These are phyloP conservation scores for Ascomycota sp. DNA, from an alignment of 2,329 filamentous ascomycete species.

Conservation along the genomic window DNA sequence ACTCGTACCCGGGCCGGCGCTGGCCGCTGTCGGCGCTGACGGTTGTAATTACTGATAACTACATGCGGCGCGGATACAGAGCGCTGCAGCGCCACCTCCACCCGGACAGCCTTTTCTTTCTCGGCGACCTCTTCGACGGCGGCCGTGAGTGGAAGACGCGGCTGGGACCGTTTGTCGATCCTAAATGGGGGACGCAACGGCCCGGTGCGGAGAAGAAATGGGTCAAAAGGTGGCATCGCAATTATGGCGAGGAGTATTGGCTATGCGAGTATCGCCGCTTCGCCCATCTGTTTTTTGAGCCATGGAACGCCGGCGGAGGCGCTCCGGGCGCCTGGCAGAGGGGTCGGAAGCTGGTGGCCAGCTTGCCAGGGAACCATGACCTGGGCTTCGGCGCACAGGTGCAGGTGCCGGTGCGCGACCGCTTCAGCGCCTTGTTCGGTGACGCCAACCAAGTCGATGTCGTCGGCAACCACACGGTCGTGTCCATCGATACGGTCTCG, in stretches of 20 bases:
- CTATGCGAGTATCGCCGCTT: slow-evolving; percentile 72
- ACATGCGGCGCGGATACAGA: slow-evolving; percentile 66
- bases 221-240: slow-evolving; percentile 47
- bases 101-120: slow-evolving; percentile 78
- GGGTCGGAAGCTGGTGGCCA: slow-evolving; percentile 61
- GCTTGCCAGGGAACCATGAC: slow-evolving; percentile 87
- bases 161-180: slow-evolving; percentile 36
- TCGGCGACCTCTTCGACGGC: slow-evolving; percentile 90
- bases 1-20: slow-evolving; percentile 75
- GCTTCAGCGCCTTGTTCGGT: slow-evolving; percentile 79
- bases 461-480: slow-evolving; percentile 85
- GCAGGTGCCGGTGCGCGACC: slow-evolving; percentile 56
- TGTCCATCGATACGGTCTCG: slow-evolving; percentile 77
- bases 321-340: slow-evolving; percentile 36
- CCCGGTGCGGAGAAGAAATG: slow-evolving; percentile 30
- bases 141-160: slow-evolving; percentile 82
- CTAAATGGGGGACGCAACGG: slow-evolving; percentile 32
- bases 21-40: slow-evolving; percentile 36
- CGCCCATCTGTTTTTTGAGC: slow-evolving; percentile 60
- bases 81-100: slow-evolving; percentile 53
- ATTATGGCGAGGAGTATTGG: slow-evolving; percentile 73
- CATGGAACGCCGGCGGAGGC: slow-evolving; percentile 38
- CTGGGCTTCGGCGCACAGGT: slow-evolving; percentile 77
- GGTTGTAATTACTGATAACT: slow-evolving; percentile 59
- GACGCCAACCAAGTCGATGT: slow-evolving; percentile 81